Evolutionary conservation across 208 protist species (phyloP).

Genomic region (Trypanosoma theileri): DNA sequence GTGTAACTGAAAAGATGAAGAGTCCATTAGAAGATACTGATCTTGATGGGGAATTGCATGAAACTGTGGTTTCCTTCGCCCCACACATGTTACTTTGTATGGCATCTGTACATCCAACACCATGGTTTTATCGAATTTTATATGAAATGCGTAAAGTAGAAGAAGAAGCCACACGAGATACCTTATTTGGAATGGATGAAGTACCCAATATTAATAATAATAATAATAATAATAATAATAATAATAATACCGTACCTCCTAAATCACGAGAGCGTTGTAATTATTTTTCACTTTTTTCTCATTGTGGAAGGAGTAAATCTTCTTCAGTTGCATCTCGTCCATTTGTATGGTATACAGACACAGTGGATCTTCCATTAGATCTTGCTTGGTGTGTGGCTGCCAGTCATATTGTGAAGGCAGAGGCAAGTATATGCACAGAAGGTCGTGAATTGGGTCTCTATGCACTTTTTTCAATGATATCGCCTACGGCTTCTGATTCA

Average conservation of each 20-base stretch:
- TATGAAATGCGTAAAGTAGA: constrained; percentile 25
- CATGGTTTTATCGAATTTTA: constrained; percentile 24
- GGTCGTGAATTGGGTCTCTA: constrained; percentile 11
- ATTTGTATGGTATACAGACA: constrained; percentile 28
- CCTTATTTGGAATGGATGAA: not conserved
- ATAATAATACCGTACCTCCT: not conserved
- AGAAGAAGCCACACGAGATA: constrained; percentile 6
- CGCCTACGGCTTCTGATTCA: no score
- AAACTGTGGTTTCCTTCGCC: not conserved
- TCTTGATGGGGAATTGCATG: not conserved
- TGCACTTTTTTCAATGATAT: constrained; percentile 23
- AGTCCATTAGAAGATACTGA: not conserved
- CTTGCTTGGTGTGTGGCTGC: constrained; percentile 29
- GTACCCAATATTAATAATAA: not conserved
- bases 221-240: no score
- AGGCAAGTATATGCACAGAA: constrained; percentile 14
- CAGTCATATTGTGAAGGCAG: constrained; percentile 32
- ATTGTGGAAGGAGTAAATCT: not conserved
- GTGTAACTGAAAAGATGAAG: not conserved
- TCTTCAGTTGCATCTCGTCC: not conserved
- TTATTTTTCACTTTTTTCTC: constrained; percentile 14
- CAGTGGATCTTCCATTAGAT: constrained; percentile 22
- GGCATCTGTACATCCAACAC: constrained; percentile 15
- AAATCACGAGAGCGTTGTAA: not conserved
- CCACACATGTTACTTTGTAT: constrained; percentile 23